Evolutionary conservation across 495 filamentous ascomycete genomes (phyloP).

Genomic region (Neurospora sp.): DNA sequence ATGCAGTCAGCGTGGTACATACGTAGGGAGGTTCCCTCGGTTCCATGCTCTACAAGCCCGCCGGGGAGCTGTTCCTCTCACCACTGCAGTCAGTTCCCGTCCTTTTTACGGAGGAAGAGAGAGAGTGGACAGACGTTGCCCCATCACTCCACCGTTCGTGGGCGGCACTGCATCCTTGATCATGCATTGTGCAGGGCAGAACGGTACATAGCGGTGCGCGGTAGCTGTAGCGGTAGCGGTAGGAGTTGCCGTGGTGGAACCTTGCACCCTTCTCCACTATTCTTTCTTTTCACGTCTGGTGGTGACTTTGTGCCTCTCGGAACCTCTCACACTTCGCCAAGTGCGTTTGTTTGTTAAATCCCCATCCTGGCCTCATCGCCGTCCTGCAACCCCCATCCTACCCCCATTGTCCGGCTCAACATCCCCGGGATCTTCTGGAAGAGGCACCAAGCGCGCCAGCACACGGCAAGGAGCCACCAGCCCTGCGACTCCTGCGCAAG

Average conservation of each 20-base stretch:
- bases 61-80: neutral
- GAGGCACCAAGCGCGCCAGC: neutral
- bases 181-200: neutral
- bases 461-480: neutral
- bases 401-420: neutral
- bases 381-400: neutral
- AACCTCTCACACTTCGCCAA: neutral
- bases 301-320: neutral
- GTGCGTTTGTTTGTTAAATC: neutral
- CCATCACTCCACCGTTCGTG: neutral
- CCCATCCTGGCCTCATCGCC: neutral
- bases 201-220: neutral
- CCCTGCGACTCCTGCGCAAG: neutral
- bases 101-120: neutral
- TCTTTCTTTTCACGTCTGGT: neutral
- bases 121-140: neutral
- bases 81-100: neutral
- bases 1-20: neutral
- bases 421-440: neutral
- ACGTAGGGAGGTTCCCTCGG: too few species aligned
- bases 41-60: neutral
- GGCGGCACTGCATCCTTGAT: neutral
- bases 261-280: neutral
- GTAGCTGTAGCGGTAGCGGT: neutral
- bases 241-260: neutral